Evolutionary conservation across 257 asterid species (phyloP).

Genomic region (Henckelia pumila): DNA sequence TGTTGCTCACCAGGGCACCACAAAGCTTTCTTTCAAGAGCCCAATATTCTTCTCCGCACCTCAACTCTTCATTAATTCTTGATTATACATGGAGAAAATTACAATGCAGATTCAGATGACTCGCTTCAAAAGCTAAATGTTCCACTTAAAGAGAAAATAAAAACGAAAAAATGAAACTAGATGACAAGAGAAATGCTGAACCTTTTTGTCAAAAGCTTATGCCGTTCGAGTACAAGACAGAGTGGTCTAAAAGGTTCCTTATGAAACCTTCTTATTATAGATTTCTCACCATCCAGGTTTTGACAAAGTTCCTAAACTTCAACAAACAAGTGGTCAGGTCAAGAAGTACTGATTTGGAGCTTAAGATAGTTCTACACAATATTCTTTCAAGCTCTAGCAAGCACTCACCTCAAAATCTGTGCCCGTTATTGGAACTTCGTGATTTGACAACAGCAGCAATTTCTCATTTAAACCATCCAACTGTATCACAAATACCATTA

Average conservation of each 20-base stretch:
- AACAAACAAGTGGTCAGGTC: slow-evolving; percentile 13
- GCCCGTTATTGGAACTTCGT: slow-evolving; percentile 28
- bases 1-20: slow-evolving; percentile 44
- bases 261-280: slow-evolving; percentile 31
- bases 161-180: slow-evolving; percentile 9
- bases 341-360: slow-evolving; percentile 19
- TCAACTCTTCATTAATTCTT: slow-evolving; percentile 76
- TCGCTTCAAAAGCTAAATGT: slow-evolving; percentile 1
- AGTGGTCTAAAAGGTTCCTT: slow-evolving; percentile 75
- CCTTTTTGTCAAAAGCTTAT: slow-evolving; percentile 73
- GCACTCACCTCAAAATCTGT: slow-evolving; percentile 35
- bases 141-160: not conserved
- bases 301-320: slow-evolving; percentile 41
- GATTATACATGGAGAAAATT: slow-evolving; percentile 14
- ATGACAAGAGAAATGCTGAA: slow-evolving; percentile 24
- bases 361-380: not conserved
- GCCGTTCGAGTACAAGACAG: slow-evolving; percentile 46
- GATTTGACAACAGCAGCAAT: slow-evolving; percentile 42
- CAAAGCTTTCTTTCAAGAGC: slow-evolving; percentile 87
- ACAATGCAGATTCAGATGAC: slow-evolving; percentile 13
- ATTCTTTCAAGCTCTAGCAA: slow-evolving; percentile 8
- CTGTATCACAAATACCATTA: slow-evolving; percentile 43
- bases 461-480: slow-evolving; percentile 83
- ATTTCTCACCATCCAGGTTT: slow-evolving; percentile 28
- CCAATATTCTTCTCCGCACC: slow-evolving; percentile 82